Evolutionary conservation across 805 yeast genomes (phyloP).

Genomic region (Saturnispora mendoncae): DNA sequence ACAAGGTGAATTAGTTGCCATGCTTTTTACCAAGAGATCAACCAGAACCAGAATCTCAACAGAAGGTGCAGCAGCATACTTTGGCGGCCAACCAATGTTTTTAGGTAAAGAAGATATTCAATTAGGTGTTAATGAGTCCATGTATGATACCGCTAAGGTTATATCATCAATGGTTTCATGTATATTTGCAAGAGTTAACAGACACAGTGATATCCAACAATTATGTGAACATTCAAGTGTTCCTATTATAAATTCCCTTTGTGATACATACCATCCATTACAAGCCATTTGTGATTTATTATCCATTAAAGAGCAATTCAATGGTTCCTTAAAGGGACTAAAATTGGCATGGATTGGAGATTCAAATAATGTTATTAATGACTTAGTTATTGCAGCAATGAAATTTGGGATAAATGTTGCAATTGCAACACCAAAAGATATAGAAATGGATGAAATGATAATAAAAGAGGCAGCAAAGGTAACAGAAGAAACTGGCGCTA

Average conservation of each 20-base stretch:
- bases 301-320: slow-evolving; percentile 76
- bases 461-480: slow-evolving; percentile 44
- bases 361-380: slow-evolving; percentile 92
- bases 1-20: slow-evolving; percentile 72
- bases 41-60: slow-evolving; percentile 91
- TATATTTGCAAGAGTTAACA: slow-evolving; percentile 89
- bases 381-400: slow-evolving; percentile 79
- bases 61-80: slow-evolving; percentile 88
- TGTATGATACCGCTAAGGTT: slow-evolving; percentile 82
- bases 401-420: slow-evolving; percentile 77
- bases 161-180: slow-evolving; percentile 95
- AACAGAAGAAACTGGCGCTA: slow-evolving; percentile 41
- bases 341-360: slow-evolving; percentile 96
- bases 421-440: slow-evolving; percentile 75
- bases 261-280: slow-evolving; percentile 89
- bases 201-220: slow-evolving; percentile 72
- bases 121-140: slow-evolving; percentile 87
- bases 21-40: slow-evolving; percentile 84
- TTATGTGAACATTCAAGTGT: slow-evolving; percentile 72
- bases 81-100: slow-evolving; percentile 96
- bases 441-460: slow-evolving; percentile 52
- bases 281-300: slow-evolving; percentile 90
- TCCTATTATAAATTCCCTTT: slow-evolving; percentile 88
- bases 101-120: slow-evolving; percentile 95
- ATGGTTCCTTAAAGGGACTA: slow-evolving; percentile 47